phyloP scores from a whole-genome alignment of 2,329 filamentous ascomycete species.

The Pseudogymnoascus sp. region DNA sequence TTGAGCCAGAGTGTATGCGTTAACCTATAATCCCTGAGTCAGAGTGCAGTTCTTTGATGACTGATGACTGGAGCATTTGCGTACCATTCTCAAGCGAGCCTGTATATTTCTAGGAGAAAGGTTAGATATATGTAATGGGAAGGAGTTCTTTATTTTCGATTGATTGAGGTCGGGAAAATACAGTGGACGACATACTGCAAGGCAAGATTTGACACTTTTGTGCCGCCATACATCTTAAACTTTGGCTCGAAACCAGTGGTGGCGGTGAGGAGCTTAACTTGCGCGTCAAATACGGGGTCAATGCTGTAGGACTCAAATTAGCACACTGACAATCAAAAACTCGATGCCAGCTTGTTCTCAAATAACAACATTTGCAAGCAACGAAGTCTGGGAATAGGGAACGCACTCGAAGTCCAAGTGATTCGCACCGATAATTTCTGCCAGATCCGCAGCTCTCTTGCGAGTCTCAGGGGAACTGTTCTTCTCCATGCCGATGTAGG shows the following conservation, averaged over 20 bases:
- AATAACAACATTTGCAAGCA: too few species aligned
- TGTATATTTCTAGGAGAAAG: constrained; percentile 39
- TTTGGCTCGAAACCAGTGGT: constrained; percentile 51
- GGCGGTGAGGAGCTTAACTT: constrained; percentile 49
- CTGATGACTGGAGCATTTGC: background rate
- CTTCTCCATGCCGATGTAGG: constrained; percentile 60
- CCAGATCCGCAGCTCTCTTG: constrained; percentile 52
- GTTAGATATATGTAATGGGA: background rate
- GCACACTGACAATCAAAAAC: background rate
- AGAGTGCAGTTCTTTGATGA: background rate
- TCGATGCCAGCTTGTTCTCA: too few species aligned
- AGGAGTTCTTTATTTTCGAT: too few species aligned
- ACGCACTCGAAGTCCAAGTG: constrained; percentile 57
- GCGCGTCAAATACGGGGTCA: constrained; percentile 54
- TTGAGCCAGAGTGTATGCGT: constrained; percentile 54
- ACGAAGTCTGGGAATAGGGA: background rate
- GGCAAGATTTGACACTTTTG: constrained; percentile 39
- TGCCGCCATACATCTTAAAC: constrained; percentile 52
- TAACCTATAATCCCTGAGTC: background rate
- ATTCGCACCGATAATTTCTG: constrained; percentile 50
- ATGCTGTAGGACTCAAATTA: constrained; percentile 34
- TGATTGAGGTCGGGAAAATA: background rate
- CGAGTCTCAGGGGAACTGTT: constrained; percentile 60
- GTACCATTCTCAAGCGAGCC: constrained; percentile 54
- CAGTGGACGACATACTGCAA: constrained; percentile 37